These are phyloP conservation scores for Saccharomycopsis javanensis DNA, from an alignment of 805 yeast species.

Conservation along the genomic window DNA sequence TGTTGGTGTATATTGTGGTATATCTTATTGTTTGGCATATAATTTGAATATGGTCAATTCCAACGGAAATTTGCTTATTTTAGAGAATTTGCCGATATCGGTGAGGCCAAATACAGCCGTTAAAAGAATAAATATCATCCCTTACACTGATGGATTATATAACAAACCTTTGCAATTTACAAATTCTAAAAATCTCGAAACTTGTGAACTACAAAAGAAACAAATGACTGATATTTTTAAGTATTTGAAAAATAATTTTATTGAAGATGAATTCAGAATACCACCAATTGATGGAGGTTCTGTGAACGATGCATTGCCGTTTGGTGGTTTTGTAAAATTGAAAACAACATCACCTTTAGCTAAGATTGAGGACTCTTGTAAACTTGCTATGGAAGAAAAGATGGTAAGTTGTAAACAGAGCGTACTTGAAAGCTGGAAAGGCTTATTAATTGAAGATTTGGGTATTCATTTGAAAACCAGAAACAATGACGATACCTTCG, in stretches of 20 bases:
- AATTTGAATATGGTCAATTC: conserved; percentile 44
- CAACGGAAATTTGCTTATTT: conserved; percentile 44
- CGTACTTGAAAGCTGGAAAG: background rate
- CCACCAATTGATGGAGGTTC: background rate
- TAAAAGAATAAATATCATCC: background rate
- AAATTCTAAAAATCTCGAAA: background rate
- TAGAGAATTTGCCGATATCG: conserved; percentile 22
- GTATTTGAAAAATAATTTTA: background rate
- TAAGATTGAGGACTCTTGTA: background rate
- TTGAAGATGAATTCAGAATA: background rate
- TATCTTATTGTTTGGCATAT: conserved; percentile 44
- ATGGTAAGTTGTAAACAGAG: background rate
- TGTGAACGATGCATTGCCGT: background rate
- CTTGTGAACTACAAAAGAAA: background rate
- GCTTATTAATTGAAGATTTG: conserved; percentile 7
- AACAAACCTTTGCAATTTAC: background rate
- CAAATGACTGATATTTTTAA: background rate
- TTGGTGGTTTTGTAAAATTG: background rate
- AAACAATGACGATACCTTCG: conserved; percentile 19
- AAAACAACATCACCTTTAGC: background rate
- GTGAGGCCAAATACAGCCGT: no score
- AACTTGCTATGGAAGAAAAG: background rate
- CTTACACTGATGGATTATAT: background rate
- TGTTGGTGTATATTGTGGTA: conserved; percentile 28
- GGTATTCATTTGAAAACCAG: background rate